Base-by-base conservation (phyloP, 2,329 filamentous ascomycete genomes). In the Fusarium staphyleae region DNA sequence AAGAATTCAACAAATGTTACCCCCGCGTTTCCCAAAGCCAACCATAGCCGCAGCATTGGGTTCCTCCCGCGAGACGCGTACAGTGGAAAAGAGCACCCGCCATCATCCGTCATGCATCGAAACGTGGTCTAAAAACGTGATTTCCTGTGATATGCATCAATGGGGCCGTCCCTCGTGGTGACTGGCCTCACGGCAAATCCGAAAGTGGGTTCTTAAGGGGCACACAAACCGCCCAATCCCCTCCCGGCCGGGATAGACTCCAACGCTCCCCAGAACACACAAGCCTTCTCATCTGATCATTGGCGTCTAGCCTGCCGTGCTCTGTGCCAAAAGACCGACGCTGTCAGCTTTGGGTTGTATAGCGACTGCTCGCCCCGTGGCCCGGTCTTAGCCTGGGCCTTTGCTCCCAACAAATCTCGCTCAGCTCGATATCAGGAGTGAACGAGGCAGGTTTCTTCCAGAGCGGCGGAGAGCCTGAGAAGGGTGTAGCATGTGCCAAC, bases 71-170 rank as follows among this genome's bases (percentile, higher is more conserved):
- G 57, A 66, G 67, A 70, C 62, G 66, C 57, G 60, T 68, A 69
- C 74, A 77, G 75, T 73, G 75, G 76, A 76, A 59, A 60, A 46
- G 45, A 69, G 64, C 68, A 66, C 60, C 64, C 75, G 76, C 75
- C 75, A 74, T 78, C 73, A 67, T 77, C 72, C 74, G 74, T 77
- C 76, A 79, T 81, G 78, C 77, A 79, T 70, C 72, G 72, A 76
- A 74, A 77, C 74, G 69, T 77, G 75, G 74, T 80, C 78, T 78
- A 77, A 75, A 69, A 75, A 75, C 65, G 67, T 68, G 61, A 69
- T 72, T 68, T 70, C 67, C 69, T 63, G 64, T 66, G 68, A 69
- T 71, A 68, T 72, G 69, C 71, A 70, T 70, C 70, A 70, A 70
- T 64, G 66, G 60, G 65, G 66, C 66, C 62, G 67, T 67, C 62